Evolutionary conservation across 1,284 basidiomycete species (phyloP), one percentile per base, ranked within the genome.

Genomic region (Bjerkandera adusta): DNA sequence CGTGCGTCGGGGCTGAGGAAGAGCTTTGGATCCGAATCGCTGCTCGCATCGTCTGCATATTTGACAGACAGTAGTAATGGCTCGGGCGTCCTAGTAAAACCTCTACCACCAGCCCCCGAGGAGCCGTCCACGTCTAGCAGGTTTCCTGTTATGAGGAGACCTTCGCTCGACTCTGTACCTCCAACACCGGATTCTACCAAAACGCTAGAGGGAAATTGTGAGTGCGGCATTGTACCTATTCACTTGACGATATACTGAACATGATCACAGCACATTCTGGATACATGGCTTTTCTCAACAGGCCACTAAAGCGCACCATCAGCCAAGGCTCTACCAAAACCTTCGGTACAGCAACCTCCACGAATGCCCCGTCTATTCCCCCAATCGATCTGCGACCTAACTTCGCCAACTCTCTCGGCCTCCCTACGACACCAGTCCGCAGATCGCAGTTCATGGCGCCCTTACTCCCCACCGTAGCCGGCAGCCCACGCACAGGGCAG

Each of bases 311-410:
- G 51, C 67, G 79, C 21, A 76, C 79, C 5, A 63, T 72, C 21
- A 79, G 77, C 6, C 77, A 79, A 52, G 74, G 73, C 1, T 85
- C 82, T 5, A 78, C 77, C 5, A 72, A 72, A 42, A 79, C 76
- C 2, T 75, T 79, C 47, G 67, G 68, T 25, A 79, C 80, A 2
- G 58, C 46, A 27, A 61, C 66, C 39, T 63, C 65, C 51, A 62
- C 54, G 18, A 65, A 63, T 1, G 64, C 77, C 2, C 76, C 80
- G 1, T 63, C 65, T 16, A 75, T 82, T 37, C 75, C 79, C 4
- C 77, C 79, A 3, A 63, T 83, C 26, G 81, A 84, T 54, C 63
- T 81, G 22, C 70, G 71, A 24, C 77, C 81, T 8, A 69, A 70
- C 15, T 80, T 81, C 55, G 71, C 71, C 20, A 70, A 71, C n/a